phyloP scores from a whole-genome alignment of 2,329 filamentous ascomycete genomes.

The Rhynchosporium graminicola region DNA sequence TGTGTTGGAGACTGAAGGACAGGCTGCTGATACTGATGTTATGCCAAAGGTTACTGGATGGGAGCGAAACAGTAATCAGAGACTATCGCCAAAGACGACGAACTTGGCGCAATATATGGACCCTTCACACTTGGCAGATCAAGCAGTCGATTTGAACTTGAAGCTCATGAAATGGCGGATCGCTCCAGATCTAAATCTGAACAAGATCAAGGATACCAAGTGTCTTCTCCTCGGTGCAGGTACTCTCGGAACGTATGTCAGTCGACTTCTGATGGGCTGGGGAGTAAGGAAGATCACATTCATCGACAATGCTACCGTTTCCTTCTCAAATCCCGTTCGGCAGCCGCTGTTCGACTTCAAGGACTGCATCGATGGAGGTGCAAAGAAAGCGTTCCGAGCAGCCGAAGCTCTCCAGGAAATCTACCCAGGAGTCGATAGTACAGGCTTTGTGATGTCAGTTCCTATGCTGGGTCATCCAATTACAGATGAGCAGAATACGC shows the following conservation, averaged over 20 bases:
- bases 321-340: conserved; percentile 93
- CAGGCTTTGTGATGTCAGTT: conserved; percentile 79
- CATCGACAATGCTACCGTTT: conserved; percentile 89
- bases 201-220: conserved; percentile 84
- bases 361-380: conserved; percentile 84
- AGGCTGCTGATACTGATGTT: conserved; percentile 39
- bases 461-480: conserved; percentile 96
- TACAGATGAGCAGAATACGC: conserved; percentile 67
- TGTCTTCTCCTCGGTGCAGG: conserved; percentile 91
- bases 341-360: conserved; percentile 90
- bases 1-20: conserved; percentile 41
- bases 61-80: conserved; percentile 81
- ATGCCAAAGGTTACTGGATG: conserved; percentile 94
- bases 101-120: conserved; percentile 94
- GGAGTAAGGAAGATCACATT: conserved; percentile 94
- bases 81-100: conserved; percentile 74
- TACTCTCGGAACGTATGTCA: conserved; percentile 91
- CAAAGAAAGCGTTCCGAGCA: conserved; percentile 78
- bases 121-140: conserved; percentile 81
- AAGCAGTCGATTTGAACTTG: conserved; percentile 92
- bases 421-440: conserved; percentile 84
- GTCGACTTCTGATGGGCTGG: conserved; percentile 90
- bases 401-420: conserved; percentile 80
- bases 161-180: conserved; percentile 99
- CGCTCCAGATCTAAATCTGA: conserved; percentile 82